Conservation (phyloP, 768 basidiomycete species). For the Termitomyces sp. region DNA sequence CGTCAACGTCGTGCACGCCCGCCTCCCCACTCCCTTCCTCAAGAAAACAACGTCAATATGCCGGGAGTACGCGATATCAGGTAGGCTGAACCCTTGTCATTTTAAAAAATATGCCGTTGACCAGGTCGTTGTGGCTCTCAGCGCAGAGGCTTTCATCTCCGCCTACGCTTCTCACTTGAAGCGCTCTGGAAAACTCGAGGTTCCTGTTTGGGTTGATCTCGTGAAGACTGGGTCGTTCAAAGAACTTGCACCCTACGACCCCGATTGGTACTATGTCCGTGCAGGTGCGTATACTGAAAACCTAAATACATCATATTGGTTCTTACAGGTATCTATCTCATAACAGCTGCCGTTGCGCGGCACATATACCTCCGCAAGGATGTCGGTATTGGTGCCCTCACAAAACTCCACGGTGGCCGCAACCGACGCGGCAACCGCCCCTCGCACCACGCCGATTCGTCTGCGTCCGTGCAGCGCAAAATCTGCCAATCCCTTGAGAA, state of each 20-base stretch:
- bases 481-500: slow-evolving; percentile 97
- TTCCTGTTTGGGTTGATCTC: slow-evolving; percentile 96
- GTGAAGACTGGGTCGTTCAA: slow-evolving; percentile 98
- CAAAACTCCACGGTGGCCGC: slow-evolving; percentile 95
- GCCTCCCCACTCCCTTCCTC: slow-evolving; percentile 42
- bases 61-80: slow-evolving; percentile 83
- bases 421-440: slow-evolving; percentile 96
- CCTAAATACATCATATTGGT: not conserved
- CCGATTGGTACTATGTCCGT: slow-evolving; percentile 99
- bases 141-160: slow-evolving; percentile 90
- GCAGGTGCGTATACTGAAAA: slow-evolving; percentile 64
- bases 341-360: slow-evolving; percentile 87
- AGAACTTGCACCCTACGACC: slow-evolving; percentile 98
- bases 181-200: slow-evolving; percentile 98
- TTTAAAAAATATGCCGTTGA: slow-evolving; percentile 13
- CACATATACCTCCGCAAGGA: slow-evolving; percentile 99
- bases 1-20: slow-evolving; percentile 47
- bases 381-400: slow-evolving; percentile 89
- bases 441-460: slow-evolving; percentile 86
- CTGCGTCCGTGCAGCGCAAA: slow-evolving; percentile 89
- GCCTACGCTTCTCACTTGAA: slow-evolving; percentile 97
- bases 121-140: slow-evolving; percentile 30
- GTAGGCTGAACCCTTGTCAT: slow-evolving; percentile 31
- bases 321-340: not conserved
- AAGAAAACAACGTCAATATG: slow-evolving; percentile 56